Percentiles rank a stretch among this genome's conserved stretches.
Evolutionary conservation across 768 basidiomycete species (phyloP).

Genomic region (Chiua virens): DNA sequence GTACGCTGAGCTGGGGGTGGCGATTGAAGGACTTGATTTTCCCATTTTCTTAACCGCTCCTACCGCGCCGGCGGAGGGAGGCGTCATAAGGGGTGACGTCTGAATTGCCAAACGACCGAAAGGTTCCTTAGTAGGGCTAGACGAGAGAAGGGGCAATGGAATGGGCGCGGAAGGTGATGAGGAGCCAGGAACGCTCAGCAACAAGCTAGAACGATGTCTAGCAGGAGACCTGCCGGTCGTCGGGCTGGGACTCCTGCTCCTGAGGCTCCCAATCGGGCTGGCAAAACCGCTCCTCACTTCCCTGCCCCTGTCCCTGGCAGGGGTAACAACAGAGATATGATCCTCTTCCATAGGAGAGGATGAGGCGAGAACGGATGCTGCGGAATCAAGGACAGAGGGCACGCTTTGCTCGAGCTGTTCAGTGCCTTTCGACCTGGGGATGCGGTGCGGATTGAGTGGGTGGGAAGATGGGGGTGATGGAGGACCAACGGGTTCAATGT

Average conservation of each 20-base stretch:
- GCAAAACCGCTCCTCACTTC: conserved; percentile 54
- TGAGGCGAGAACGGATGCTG: conserved; percentile 67
- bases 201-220: conserved; percentile 41
- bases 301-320: conserved; percentile 38
- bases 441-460: conserved; percentile 66
- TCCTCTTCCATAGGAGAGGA: conserved; percentile 48
- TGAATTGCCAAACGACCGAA: conserved; percentile 25
- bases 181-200: conserved; percentile 49
- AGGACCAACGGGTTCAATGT: conserved; percentile 65
- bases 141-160: conserved; percentile 23
- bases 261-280: conserved; percentile 61
- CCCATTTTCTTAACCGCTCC: conserved; percentile 6
- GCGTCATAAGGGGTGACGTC: conserved; percentile 15
- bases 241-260: conserved; percentile 69
- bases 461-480: conserved; percentile 40
- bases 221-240: conserved; percentile 37
- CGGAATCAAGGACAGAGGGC: conserved; percentile 83
- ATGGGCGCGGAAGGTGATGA: conserved; percentile 22
- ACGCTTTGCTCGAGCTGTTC: conserved; percentile 78
- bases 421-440: conserved; percentile 67
- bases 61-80: conserved; percentile 1
- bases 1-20: conserved; percentile 51
- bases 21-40: conserved; percentile 29
- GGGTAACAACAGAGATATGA: conserved; percentile 63
- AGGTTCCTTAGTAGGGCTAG: conserved; percentile 27